These are phyloP conservation scores for Chrysophaeum taylorii DNA, from an alignment of 352 stramenopile genomes.

Conservation along the genomic window DNA sequence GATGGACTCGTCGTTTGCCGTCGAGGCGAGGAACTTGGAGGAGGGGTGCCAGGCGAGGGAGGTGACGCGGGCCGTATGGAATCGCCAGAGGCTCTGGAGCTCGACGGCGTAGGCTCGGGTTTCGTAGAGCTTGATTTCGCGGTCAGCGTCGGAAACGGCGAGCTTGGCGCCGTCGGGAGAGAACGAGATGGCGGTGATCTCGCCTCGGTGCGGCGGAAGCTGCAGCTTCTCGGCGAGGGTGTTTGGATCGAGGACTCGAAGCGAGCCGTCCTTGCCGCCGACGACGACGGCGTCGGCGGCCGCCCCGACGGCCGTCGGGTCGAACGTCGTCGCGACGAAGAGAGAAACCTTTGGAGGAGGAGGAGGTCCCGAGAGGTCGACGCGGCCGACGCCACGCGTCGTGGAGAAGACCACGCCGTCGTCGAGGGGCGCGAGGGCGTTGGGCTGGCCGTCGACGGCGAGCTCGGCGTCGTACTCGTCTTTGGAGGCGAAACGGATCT, in stretches of 20 bases:
- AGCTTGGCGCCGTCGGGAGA: slow-evolving; percentile 65
- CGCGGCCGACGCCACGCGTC: slow-evolving; percentile 14
- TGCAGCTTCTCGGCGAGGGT: slow-evolving; percentile 52
- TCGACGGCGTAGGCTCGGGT: slow-evolving; percentile 52
- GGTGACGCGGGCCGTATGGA: slow-evolving; percentile 85
- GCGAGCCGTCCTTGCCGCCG: slow-evolving; percentile 38
- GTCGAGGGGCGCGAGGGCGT: background rate
- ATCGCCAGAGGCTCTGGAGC: slow-evolving; percentile 83
- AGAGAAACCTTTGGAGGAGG: slow-evolving; percentile 12
- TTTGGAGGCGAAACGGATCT: background rate
- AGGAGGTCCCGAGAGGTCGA: no score
- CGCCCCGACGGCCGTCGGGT: slow-evolving; percentile 16
- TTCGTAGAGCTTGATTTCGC: slow-evolving; percentile 70
- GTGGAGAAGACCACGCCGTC: slow-evolving; percentile 18
- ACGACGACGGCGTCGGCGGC: slow-evolving; percentile 16
- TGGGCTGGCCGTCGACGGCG: slow-evolving; percentile 17
- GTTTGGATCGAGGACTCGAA: slow-evolving; percentile 44
- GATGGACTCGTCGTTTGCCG: slow-evolving; percentile 84
- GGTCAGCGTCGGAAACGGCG: slow-evolving; percentile 67
- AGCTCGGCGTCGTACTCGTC: background rate
- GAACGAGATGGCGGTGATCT: slow-evolving; percentile 62
- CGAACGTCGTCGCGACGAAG: background rate
- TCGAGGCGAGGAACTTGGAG: slow-evolving; percentile 74
- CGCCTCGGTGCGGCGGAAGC: slow-evolving; percentile 57
- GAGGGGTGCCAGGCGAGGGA: slow-evolving; percentile 80